These are phyloP conservation scores for Pyrenophora seminiperda DNA, from an alignment of 2,329 filamentous ascomycete species.

Conservation along the genomic window DNA sequence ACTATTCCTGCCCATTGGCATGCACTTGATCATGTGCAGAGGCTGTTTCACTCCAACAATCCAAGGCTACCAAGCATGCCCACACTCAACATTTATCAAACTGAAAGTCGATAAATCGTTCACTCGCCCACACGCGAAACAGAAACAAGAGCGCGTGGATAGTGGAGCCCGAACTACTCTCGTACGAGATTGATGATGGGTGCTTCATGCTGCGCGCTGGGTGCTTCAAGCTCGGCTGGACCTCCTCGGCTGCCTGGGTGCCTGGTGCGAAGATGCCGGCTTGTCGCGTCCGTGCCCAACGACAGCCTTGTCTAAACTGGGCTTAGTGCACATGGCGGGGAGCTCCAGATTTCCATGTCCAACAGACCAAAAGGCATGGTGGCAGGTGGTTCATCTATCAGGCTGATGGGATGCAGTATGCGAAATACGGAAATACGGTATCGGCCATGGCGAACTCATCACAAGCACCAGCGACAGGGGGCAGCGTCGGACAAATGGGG, in stretches of 20 bases:
- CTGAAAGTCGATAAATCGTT: no score
- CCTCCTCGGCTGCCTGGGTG: slow-evolving; percentile 14
- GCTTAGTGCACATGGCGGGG: slow-evolving; percentile 12
- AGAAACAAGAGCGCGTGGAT: no score
- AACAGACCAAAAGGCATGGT: background rate
- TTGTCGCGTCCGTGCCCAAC: slow-evolving; percentile 8
- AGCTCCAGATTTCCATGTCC: slow-evolving; percentile 5
- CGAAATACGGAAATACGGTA: background rate
- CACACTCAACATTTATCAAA: no score
- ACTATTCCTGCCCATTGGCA: no score
- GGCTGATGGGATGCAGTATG: background rate
- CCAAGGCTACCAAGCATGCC: no score
- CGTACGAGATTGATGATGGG: no score
- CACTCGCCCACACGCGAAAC: no score
- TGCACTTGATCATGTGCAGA: no score
- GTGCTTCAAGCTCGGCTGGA: slow-evolving; percentile 5
- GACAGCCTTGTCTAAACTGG: background rate
- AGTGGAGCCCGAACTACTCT: no score
- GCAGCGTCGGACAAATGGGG: slow-evolving; percentile 17
- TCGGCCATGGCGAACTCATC: background rate
- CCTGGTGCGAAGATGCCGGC: slow-evolving; percentile 8
- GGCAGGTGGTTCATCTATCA: background rate
- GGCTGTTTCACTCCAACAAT: no score
- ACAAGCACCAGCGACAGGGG: background rate
- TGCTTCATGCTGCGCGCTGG: background rate